Conservation (phyloP, 192 early-diverging fungal species). For the Mortierella claussenii region DNA sequence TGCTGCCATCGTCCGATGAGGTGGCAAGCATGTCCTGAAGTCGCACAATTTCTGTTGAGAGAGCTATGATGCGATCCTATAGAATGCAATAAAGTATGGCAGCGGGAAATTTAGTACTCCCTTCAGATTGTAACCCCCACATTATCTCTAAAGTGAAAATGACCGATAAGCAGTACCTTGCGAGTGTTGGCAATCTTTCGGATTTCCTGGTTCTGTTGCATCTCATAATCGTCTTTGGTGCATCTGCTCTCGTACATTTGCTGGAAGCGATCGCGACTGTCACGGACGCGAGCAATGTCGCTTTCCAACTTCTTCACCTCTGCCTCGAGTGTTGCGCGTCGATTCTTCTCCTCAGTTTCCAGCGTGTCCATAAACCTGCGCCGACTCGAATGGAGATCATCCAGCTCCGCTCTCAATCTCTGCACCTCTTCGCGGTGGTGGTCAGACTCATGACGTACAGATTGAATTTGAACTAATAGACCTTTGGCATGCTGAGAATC, state of each 20-base stretch:
- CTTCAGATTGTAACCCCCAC: no score
- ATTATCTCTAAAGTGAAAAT: no score
- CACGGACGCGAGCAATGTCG: slow-evolving; percentile 33
- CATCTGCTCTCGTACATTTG: slow-evolving; percentile 45
- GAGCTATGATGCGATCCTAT: slow-evolving; percentile 67
- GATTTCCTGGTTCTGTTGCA: slow-evolving; percentile 56
- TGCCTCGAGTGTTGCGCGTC: slow-evolving; percentile 30
- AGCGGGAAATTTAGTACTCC: no score
- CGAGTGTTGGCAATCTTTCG: slow-evolving; percentile 56
- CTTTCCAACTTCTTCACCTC: slow-evolving; percentile 40
- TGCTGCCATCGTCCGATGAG: slow-evolving; percentile 58
- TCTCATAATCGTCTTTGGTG: slow-evolving; percentile 46
- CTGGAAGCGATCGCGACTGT: slow-evolving; percentile 38
- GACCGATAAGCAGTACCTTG: no score
- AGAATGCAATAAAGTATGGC: no score
- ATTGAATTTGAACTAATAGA: slow-evolving; percentile 28
- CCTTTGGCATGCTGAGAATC: slow-evolving; percentile 29
- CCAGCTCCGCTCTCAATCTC: slow-evolving; percentile 25
- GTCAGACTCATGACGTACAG: slow-evolving; percentile 17
- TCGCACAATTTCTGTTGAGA: slow-evolving; percentile 68
- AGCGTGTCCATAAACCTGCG: slow-evolving; percentile 36
- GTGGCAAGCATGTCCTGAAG: slow-evolving; percentile 61
- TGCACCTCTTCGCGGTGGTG: slow-evolving; percentile 4
- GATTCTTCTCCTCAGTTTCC: slow-evolving; percentile 36
- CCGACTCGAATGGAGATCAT: slow-evolving; percentile 28